Evolutionary conservation across 2,329 filamentous ascomycete genomes (phyloP), one percentile per base, ranked within the genome.

Genomic region (Microcera coccophila): DNA sequence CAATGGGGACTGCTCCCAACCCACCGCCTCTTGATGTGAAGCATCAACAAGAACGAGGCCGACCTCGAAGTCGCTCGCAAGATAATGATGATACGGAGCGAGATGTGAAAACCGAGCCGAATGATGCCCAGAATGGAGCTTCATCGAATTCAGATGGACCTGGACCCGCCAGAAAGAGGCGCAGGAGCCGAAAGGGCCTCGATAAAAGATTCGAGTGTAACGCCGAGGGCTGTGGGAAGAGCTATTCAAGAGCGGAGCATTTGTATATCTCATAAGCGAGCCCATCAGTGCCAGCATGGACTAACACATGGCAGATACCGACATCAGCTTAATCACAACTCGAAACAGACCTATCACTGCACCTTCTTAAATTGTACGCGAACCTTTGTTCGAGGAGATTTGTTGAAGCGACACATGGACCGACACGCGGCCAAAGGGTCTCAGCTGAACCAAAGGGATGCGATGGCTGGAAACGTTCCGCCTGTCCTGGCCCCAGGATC

Each of bases 171-270:
- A 74, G 84, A 43, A 81, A 89, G 66, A 72, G 84, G 44, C 72
- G 85, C 53, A 71, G 85, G 42, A 90, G 85, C 66, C 79, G 86
- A 51, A 90, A 90, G 63, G 85, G 84, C 3, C 69, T 88, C 31
- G 86, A 90, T 63, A 90, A 90, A 69, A 82, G 83, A 59, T 91
- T 90, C 51, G 84, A 87, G 59, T 98, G 93, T 62, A 84, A 85
- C 4, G 81, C 89, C 46, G 83, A 87, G 52, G 88, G 85, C 29
- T 98, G 93, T 59, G 90, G 89, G 31, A 98, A 96, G 74, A 94
- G 85, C 62, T 98, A 98, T 65, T 96, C 91, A 19, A 81, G 93
- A 62, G 91, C 93, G 8, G 93, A 97, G 68, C 93, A 98, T 72
- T 73, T 98, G 71, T 96, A 79, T 75, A 76, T 44, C 26, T 33